A percentile compares a stretch with the other conserved stretches of the same genome.
These are phyloP conservation scores for Aspergillus ochraceoroseus DNA, from an alignment of 2,329 filamentous ascomycete species.

Conservation along the genomic window DNA sequence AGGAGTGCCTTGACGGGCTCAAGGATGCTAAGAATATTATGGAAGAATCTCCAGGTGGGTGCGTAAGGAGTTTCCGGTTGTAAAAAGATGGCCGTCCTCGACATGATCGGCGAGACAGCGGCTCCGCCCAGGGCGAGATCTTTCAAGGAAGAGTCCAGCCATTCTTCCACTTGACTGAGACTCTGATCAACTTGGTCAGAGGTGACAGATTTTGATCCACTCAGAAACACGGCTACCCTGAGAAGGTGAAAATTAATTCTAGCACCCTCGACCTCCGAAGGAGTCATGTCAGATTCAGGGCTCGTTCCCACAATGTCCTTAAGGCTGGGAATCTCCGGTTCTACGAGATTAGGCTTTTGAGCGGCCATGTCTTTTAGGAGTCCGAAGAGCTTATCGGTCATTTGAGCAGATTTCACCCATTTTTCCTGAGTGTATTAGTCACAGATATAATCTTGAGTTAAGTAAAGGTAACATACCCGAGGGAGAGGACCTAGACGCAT, in stretches of 20 bases:
- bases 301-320: constrained; percentile 25
- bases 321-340: constrained; percentile 27
- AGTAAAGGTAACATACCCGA: constrained; percentile 26
- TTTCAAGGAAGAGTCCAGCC: constrained; percentile 27
- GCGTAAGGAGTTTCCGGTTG: constrained; percentile 24
- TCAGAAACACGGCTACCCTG: constrained; percentile 31
- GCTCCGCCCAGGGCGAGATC: constrained; percentile 22
- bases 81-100: constrained; percentile 26
- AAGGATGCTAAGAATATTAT: constrained; percentile 36
- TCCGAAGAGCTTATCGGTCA: constrained; percentile 36
- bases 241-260: constrained; percentile 35
- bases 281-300: constrained; percentile 33
- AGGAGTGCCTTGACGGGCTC: constrained; percentile 41
- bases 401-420: constrained; percentile 34
- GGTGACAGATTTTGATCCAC: constrained; percentile 32
- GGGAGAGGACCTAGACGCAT: constrained; percentile 39
- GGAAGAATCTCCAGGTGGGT: constrained; percentile 43
- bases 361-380: constrained; percentile 30
- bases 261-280: constrained; percentile 31
- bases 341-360: constrained; percentile 31
- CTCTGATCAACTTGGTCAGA: constrained; percentile 28
- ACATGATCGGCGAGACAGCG: constrained; percentile 22
- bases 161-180: constrained; percentile 31
- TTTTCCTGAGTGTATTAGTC: constrained; percentile 31
- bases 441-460: background rate